Conservation (phyloP, 306 rosid genomes). For the Chamaecrista fasciculata region DNA sequence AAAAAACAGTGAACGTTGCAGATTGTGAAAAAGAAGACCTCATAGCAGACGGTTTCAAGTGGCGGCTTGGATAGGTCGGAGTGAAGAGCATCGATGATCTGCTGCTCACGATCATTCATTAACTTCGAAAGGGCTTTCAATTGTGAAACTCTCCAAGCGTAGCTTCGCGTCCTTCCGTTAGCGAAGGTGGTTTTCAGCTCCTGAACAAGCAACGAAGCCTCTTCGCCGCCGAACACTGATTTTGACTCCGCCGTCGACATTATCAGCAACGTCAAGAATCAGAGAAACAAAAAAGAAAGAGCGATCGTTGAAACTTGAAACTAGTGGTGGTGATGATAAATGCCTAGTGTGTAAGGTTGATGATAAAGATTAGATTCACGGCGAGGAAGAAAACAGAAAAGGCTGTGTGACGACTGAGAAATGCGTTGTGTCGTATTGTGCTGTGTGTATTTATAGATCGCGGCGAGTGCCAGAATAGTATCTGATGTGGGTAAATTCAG, state of each 20-base stretch:
- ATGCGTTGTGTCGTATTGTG: not conserved
- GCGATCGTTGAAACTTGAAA: not conserved
- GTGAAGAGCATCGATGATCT: slow-evolving; percentile 35
- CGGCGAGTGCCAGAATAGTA: not conserved
- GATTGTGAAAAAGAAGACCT: slow-evolving; percentile 40
- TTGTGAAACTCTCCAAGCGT: slow-evolving; percentile 41
- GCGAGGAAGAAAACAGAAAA: not conserved
- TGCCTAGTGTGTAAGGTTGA: not conserved
- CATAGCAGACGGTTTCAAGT: slow-evolving; percentile 53
- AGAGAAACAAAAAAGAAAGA: not conserved
- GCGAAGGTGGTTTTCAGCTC: slow-evolving; percentile 25
- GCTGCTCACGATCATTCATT: not conserved
- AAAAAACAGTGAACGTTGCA: not conserved
- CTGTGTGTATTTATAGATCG: too few relatives aligned
- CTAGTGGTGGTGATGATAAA: not conserved
- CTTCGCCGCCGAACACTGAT: slow-evolving; percentile 19
- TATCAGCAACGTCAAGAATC: not conserved
- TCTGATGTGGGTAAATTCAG: not conserved
- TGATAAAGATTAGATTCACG: not conserved
- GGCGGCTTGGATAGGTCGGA: slow-evolving; percentile 57
- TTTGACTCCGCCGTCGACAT: slow-evolving; percentile 24
- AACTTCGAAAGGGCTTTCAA: slow-evolving; percentile 27
- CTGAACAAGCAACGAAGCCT: slow-evolving; percentile 21
- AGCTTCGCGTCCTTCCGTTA: slow-evolving; percentile 36
- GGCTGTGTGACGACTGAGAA: not conserved